These are phyloP conservation scores for Turritis glabra DNA, from an alignment of 345 rosid genomes.

Conservation along the genomic window DNA sequence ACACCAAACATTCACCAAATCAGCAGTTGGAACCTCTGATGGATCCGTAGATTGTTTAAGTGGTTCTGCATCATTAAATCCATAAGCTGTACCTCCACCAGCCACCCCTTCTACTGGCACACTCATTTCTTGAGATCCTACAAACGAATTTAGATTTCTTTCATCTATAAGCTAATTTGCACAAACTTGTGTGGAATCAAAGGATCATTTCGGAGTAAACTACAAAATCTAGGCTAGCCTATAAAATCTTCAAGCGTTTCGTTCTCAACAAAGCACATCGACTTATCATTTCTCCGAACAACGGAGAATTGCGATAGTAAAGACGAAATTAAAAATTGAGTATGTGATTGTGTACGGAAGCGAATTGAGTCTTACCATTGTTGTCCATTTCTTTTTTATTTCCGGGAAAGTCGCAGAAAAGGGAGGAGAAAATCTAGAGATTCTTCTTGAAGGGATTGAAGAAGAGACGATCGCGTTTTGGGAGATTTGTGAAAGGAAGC, in stretches of 20 bases:
- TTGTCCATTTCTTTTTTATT: constrained; percentile 4
- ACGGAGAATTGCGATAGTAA: neutral
- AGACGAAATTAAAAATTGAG: neutral
- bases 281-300: neutral
- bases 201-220: neutral
- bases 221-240: neutral
- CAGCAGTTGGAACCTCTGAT: constrained; percentile 62
- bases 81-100: constrained; percentile 98
- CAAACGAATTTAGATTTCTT: neutral
- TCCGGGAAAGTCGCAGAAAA: neutral
- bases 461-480: constrained; percentile 6
- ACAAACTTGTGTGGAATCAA: neutral
- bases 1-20: constrained; percentile 84
- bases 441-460: neutral
- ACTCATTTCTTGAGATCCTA: constrained; percentile 31
- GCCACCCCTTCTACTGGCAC: constrained; percentile 95
- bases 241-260: neutral
- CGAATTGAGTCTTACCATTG: constrained; percentile 22
- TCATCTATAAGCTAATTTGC: no score
- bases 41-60: constrained; percentile 63
- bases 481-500: neutral
- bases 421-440: neutral
- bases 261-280: neutral
- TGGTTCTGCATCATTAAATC: constrained; percentile 69
- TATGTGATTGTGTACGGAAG: neutral